phyloP scores from a whole-genome alignment of 768 basidiomycete genomes.

The Dacryopinax primogenitus region DNA sequence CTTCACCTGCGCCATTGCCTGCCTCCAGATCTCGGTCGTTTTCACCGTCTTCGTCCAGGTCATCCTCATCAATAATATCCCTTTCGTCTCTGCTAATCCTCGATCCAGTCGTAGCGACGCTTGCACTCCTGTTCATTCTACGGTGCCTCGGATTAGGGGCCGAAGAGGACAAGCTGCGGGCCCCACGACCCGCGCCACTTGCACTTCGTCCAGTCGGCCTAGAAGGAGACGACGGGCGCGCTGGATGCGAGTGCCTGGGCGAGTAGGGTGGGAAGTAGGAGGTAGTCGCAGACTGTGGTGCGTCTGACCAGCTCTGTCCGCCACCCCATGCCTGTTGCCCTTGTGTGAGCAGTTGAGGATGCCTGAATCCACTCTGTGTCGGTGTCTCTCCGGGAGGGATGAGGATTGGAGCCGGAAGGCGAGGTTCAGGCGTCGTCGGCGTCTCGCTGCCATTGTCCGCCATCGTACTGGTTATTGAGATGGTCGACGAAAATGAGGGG shows the following conservation, averaged over 20 bases:
- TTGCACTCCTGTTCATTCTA: background rate
- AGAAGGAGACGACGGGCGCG: background rate
- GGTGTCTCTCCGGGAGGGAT: background rate
- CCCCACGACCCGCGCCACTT: background rate
- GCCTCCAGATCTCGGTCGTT: conserved; percentile 19
- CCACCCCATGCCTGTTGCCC: background rate
- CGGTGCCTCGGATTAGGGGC: background rate
- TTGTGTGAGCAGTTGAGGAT: background rate
- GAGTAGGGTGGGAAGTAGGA: conserved; percentile 1
- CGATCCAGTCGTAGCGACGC: conserved; percentile 22
- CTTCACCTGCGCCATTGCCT: conserved; percentile 20
- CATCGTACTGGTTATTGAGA: background rate
- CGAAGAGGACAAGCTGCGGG: background rate
- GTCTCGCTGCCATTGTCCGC: background rate
- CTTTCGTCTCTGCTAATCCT: conserved; percentile 20
- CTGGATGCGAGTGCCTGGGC: background rate
- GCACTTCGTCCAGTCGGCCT: background rate
- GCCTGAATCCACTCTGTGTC: background rate
- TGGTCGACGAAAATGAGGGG: background rate
- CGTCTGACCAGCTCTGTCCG: background rate
- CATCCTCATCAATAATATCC: conserved; percentile 15
- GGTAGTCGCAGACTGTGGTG: background rate
- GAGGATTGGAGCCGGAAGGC: background rate
- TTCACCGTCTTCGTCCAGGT: conserved; percentile 16
- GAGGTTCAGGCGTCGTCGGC: background rate